Percentiles rank a stretch among this genome's conserved stretches.
Evolutionary conservation across 176 grass and related monocot species (phyloP).

Genomic region (Carex parvula): DNA sequence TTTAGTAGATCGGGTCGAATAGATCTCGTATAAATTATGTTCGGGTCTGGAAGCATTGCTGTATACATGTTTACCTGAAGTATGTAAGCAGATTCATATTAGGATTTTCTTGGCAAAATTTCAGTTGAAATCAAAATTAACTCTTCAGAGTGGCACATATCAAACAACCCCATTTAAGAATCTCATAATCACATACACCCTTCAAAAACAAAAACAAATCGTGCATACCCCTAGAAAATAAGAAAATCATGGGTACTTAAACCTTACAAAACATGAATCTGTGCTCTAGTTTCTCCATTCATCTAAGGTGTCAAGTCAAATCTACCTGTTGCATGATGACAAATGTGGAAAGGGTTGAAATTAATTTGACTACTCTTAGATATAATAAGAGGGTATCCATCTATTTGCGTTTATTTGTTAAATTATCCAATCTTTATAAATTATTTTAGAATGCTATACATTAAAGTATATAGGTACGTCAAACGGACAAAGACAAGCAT

Average conservation of each 20-base stretch:
- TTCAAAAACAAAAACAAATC: neutral
- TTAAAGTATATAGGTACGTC: neutral
- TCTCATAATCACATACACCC: neutral
- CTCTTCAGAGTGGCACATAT: neutral
- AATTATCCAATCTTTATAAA: neutral
- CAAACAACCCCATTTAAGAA: neutral
- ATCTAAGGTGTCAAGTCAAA: neutral
- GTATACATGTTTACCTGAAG: neutral
- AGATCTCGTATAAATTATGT: neutral
- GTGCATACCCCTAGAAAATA: neutral
- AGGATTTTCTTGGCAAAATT: neutral
- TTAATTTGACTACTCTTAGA: too few species aligned
- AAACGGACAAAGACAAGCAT: neutral
- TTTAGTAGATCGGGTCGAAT: constrained; percentile 8
- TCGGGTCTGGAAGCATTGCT: neutral
- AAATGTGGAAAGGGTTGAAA: neutral
- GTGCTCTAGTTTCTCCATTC: neutral
- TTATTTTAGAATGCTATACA: neutral
- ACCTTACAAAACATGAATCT: neutral
- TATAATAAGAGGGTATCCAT: neutral
- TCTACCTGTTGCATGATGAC: neutral
- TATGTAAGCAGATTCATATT: neutral
- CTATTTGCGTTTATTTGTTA: neutral
- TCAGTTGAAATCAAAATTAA: neutral
- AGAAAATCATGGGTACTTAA: neutral